Base-by-base conservation (phyloP, 768 basidiomycete genomes). In the Russula lepida region DNA sequence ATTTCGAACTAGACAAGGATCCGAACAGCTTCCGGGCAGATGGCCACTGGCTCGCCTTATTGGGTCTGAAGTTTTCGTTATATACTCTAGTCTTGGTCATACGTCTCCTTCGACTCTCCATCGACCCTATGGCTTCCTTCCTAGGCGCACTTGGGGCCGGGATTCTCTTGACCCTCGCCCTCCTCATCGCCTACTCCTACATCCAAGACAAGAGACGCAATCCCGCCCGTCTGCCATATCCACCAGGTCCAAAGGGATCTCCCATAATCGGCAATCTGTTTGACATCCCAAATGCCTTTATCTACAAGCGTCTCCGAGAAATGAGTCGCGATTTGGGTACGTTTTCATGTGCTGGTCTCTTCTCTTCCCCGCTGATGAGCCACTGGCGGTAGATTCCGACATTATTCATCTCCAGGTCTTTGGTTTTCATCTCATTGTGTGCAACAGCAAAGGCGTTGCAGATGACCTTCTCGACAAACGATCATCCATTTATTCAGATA, bases 401-500 rank as follows among this genome's bases (percentile, higher is more conserved):
- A 66, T 73, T 32, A 66, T 73, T 32, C 69, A 72, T 47, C 50
- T 73, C 9, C 57, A 69, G 43, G 55, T 71, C 2, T 63, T 68
- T 9, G 69, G 70, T 19, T 67, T 66, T 19, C 60, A 65, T 39
- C 53, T 72, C 27, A 65, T 75, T 56, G 60, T 77, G n/a, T 60
- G 77, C 47, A 76, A 74, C 62, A 71, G 70, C 11, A 57, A 68
- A 21, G 69, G 73, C 39, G 67, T 71, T 19, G 70, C 72, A 3
- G 70, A 70, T 28, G 75, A 74, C 9, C 67, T 78, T 6, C 69
- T 78, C n/a, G 73, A 76, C 43, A 72, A 72, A 46, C 68, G 74
- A 13, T 74, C 75, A 1, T 62, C 68, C 6, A 75, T 73, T 6
- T 78, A 78, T 64, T 77, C 77, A 6, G 70, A 69, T 64, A 30